phyloP scores from a whole-genome alignment of 176 grass and related monocot species.

The Thalia dealbata region DNA sequence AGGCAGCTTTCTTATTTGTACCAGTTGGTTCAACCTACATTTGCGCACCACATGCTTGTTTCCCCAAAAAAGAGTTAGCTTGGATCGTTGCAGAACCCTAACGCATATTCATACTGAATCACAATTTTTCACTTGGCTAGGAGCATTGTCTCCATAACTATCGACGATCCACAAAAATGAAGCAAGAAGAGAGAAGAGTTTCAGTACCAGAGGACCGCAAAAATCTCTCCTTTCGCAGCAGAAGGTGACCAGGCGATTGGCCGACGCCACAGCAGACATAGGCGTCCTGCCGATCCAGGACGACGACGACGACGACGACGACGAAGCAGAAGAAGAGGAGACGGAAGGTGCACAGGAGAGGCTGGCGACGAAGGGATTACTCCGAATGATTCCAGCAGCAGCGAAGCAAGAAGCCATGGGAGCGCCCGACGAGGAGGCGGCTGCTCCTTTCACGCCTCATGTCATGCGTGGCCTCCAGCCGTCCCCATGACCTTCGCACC shows the following conservation, averaged over 20 bases:
- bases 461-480: conserved; percentile 20
- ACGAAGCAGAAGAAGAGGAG: conserved; percentile 25
- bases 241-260: conserved; percentile 31
- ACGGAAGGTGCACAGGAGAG: conserved; percentile 25
- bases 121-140: background rate
- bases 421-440: conserved; percentile 3
- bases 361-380: background rate
- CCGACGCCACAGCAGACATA: conserved; percentile 13
- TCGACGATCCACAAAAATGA: background rate
- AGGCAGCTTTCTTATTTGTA: no score
- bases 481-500: conserved; percentile 18
- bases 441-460: background rate
- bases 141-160: background rate
- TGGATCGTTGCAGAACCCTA: background rate
- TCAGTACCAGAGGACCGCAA: conserved; percentile 41
- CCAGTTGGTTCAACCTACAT: no score
- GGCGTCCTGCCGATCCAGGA: conserved; percentile 6
- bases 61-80: background rate
- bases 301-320: conserved; percentile 9
- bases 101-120: background rate
- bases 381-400: background rate
- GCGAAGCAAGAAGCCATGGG: conserved; percentile 25
- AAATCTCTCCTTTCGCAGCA: conserved; percentile 41
- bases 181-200: background rate
- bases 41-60: no score